These are phyloP conservation scores for Rubus parviflorus DNA, from an alignment of 306 rosid genomes.

Conservation along the genomic window DNA sequence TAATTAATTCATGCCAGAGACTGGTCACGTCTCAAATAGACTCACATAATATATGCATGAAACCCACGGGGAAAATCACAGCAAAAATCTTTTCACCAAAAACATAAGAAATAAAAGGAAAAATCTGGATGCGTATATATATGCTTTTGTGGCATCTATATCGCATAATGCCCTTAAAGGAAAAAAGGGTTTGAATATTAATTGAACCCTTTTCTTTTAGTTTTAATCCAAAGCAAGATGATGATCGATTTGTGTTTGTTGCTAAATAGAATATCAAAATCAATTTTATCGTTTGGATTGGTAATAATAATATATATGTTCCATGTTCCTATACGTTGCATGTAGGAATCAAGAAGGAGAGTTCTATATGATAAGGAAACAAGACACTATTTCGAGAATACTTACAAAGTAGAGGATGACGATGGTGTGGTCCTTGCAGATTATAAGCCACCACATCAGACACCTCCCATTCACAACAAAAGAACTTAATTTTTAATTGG, in stretches of 20 bases:
- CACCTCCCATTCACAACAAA: slow-evolving; percentile 37
- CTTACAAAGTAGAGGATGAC: neutral
- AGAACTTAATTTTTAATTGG: neutral
- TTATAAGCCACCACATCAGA: slow-evolving; percentile 35
- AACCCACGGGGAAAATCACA: neutral
- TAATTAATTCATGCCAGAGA: neutral
- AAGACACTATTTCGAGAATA: neutral
- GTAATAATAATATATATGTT: neutral
- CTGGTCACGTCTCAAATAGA: neutral
- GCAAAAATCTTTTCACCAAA: neutral
- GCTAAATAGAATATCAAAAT: neutral
- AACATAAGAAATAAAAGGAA: neutral
- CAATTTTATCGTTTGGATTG: neutral
- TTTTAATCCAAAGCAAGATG: neutral
- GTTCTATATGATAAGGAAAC: slow-evolving; percentile 12
- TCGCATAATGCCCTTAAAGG: no score
- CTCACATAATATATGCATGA: neutral
- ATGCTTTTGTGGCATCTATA: no score
- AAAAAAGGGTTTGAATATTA: neutral
- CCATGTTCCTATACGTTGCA: slow-evolving; percentile 1
- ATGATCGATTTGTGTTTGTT: neutral
- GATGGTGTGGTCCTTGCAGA: slow-evolving; percentile 12
- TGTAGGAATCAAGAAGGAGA: slow-evolving; percentile 29
- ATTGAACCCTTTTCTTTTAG: neutral
- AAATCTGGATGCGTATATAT: no score